phyloP scores from a whole-genome alignment of 2,329 filamentous ascomycete genomes.

The Seiridium unicorne region DNA sequence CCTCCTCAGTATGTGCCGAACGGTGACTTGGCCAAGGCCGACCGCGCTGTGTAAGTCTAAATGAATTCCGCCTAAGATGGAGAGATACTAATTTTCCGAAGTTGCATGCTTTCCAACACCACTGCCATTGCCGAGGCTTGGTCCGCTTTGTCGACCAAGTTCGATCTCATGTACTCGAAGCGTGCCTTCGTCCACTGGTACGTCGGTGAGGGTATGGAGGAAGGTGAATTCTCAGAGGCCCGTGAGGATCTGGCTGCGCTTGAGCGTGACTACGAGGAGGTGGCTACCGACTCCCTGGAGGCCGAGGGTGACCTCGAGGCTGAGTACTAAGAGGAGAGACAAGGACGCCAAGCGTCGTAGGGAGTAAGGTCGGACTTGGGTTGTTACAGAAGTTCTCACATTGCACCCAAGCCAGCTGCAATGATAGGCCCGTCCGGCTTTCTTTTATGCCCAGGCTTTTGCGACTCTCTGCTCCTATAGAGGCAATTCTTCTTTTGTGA shows the following conservation, averaged over 20 bases:
- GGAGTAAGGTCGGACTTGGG: neutral
- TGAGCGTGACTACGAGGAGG: conserved; percentile 98
- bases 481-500: conserved; percentile 15
- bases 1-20: conserved; percentile 93
- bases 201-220: conserved; percentile 99
- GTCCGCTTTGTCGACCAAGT: conserved; percentile 95
- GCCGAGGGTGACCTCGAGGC: conserved; percentile 81
- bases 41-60: conserved; percentile 88
- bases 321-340: conserved; percentile 70
- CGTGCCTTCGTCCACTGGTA: conserved; percentile 99
- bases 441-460: conserved; percentile 13
- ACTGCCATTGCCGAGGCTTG: conserved; percentile 98
- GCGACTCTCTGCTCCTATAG: conserved; percentile 15
- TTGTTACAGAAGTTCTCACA: neutral
- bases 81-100: conserved; percentile 28
- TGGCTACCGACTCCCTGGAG: conserved; percentile 89
- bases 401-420: conserved; percentile 15
- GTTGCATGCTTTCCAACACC: conserved; percentile 98
- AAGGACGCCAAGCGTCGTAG: conserved; percentile 15
- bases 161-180: conserved; percentile 99
- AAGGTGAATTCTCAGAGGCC: conserved; percentile 99
- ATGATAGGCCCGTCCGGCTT: conserved; percentile 16
- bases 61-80: neutral
- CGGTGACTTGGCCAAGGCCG: conserved; percentile 95
- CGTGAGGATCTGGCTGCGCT: conserved; percentile 97